phyloP scores from a whole-genome alignment of 2,329 filamentous ascomycete species.

The Trichoderma sp. region DNA sequence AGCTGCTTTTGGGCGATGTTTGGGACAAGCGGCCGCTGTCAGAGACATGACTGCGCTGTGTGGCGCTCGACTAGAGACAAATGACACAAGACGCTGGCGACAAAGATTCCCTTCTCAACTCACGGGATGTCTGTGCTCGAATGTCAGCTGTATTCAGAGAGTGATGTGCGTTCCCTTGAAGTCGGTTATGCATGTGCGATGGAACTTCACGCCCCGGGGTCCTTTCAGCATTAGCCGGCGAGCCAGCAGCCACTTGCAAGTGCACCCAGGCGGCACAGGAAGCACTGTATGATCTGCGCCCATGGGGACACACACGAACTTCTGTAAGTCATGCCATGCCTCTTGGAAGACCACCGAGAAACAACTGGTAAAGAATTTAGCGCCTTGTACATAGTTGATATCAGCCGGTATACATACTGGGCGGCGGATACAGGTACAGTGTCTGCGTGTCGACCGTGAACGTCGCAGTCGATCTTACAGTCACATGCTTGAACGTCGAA shows the following conservation, averaged over 20 bases:
- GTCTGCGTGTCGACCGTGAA: not conserved
- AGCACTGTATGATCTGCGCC: no score
- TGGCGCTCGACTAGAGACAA: conserved; percentile 14
- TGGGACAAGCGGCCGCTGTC: conserved; percentile 21
- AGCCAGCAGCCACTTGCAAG: not conserved
- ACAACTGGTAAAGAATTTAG: not conserved
- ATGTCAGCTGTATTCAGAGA: not conserved
- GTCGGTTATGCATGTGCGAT: not conserved
- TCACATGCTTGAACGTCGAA: not conserved
- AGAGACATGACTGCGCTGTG: conserved; percentile 10
- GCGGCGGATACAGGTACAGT: not conserved
- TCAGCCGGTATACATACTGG: no score
- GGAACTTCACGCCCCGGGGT: not conserved
- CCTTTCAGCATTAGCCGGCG: not conserved
- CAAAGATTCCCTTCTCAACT: not conserved
- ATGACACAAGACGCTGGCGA: conserved; percentile 13
- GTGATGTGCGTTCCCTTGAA: not conserved
- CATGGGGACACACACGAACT: no score
- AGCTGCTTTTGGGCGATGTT: conserved; percentile 20
- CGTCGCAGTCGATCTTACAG: not conserved
- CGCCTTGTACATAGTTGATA: not conserved
- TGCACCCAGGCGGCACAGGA: not conserved
- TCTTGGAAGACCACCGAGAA: not conserved
- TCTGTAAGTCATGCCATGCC: not conserved
- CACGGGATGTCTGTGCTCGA: not conserved